Percentiles rank a stretch among this genome's conserved stretches.
phyloP scores from a whole-genome alignment of 345 rosid species.

The Murraya paniculata region DNA sequence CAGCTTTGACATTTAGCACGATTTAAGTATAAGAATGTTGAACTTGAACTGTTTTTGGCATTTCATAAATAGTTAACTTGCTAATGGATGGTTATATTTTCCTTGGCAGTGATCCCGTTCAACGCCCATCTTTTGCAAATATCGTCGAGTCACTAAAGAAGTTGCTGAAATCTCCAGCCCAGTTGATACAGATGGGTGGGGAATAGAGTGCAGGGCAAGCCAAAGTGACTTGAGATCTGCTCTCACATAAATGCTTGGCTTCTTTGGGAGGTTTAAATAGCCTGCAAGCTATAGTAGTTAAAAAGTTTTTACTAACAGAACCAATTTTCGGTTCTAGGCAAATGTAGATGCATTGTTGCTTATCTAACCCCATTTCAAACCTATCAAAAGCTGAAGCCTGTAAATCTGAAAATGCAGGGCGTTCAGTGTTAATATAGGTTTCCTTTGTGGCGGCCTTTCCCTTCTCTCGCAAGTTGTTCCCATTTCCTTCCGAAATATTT shows the following conservation, averaged over 20 bases:
- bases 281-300: background rate
- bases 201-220: background rate
- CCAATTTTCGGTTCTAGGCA: slow-evolving; percentile 17
- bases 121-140: slow-evolving; percentile 64
- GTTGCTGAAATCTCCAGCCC: slow-evolving; percentile 72
- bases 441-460: background rate
- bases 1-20: background rate
- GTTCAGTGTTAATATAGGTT: background rate
- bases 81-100: slow-evolving; percentile 2
- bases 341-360: slow-evolving; percentile 29
- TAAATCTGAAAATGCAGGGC: background rate
- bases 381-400: background rate
- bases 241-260: background rate
- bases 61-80: background rate
- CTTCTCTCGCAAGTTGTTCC: background rate
- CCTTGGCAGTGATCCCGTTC: slow-evolving; percentile 57
- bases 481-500: slow-evolving; percentile 9
- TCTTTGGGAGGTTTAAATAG: background rate
- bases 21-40: background rate
- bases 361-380: slow-evolving; percentile 21
- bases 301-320: slow-evolving; percentile 13
- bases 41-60: background rate
- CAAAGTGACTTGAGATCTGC: background rate
- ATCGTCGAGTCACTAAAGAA: slow-evolving; percentile 75
- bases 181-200: slow-evolving; percentile 60